Base-by-base conservation (phyloP, 768 basidiomycete species). In the Lactifluus volemus region DNA sequence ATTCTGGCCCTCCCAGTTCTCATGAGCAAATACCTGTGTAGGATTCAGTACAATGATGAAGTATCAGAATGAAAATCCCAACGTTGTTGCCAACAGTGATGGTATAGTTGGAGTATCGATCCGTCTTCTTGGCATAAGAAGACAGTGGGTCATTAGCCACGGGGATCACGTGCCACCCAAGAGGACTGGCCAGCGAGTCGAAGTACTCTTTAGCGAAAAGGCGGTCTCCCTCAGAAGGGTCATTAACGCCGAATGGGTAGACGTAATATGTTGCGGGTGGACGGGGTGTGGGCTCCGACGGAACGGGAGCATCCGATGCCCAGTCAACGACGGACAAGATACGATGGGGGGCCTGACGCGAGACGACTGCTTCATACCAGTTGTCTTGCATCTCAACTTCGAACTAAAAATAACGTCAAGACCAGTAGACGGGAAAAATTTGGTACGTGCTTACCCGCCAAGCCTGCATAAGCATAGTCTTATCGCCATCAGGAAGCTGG, bases 351-450 rank as follows among this genome's bases (percentile, higher is more conserved):
- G 79, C 72, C 32, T 75, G 70, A 1, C 83, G 84, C 11, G 89
- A 85, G 45, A 99, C 86, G 21, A 90, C 81, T 4, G 92, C 83
- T 72, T 98, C 93, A 67, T 98, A 98, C 92, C 92, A 96, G 74
- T 94, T 98, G 74, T 97, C 86, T 69, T 85, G 70, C 88, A 96
- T 92, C 79, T 93, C 89, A 49, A 96, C 88, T 70, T 94, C 92
- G 68, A 94, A 88, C 84, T 88, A 47, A 4, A 44, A 21, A 47
- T 52, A 9, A 15, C 14, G 61, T 53, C 56, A 49, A 50, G 10
- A 47, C 29, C 9, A 21, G 21, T n/a, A 12, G 45, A 4, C 36
- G 10, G 25, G 19, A 49, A 4, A 38, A 25, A 30, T 30, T 39
- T n/a, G n/a, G 7, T n/a, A 25, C 2, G 4, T 8, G 68, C 76